These are phyloP conservation scores for Sicyos edulis DNA, from an alignment of 306 rosid species.

Conservation along the genomic window DNA sequence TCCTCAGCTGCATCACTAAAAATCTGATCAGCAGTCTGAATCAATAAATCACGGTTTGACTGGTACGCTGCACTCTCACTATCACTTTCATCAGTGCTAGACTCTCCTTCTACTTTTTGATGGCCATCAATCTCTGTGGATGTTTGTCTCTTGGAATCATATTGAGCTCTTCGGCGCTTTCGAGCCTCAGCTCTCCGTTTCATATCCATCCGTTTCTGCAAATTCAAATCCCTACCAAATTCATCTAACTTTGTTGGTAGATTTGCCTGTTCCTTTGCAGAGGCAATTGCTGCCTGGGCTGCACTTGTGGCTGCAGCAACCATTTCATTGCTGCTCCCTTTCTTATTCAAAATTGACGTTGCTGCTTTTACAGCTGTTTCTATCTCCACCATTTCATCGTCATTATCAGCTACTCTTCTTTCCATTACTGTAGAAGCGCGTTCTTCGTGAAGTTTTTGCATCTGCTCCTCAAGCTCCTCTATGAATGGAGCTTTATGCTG, in stretches of 20 bases:
- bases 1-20: constrained; percentile 90
- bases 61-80: constrained; percentile 63
- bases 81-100: constrained; percentile 97
- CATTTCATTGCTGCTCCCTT: constrained; percentile 51
- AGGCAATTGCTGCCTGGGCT: constrained; percentile 68
- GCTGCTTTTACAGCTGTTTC: constrained; percentile 88
- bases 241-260: constrained; percentile 80
- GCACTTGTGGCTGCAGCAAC: constrained; percentile 64
- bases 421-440: constrained; percentile 67
- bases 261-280: constrained; percentile 58
- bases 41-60: constrained; percentile 52
- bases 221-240: constrained; percentile 84
- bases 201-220: constrained; percentile 77
- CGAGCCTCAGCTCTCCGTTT: constrained; percentile 57
- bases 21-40: constrained; percentile 76
- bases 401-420: constrained; percentile 62
- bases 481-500: constrained; percentile 89
- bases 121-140: constrained; percentile 54
- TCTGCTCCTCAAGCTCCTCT: constrained; percentile 91
- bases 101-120: constrained; percentile 64
- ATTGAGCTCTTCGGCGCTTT: constrained; percentile 39
- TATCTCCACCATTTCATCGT: constrained; percentile 72
- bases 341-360: constrained; percentile 54
- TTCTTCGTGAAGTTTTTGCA: constrained; percentile 73
- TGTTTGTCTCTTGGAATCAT: constrained; percentile 42